These are phyloP conservation scores for Kwoniella bestiolae DNA, from an alignment of 768 basidiomycete species.

Conservation along the genomic window DNA sequence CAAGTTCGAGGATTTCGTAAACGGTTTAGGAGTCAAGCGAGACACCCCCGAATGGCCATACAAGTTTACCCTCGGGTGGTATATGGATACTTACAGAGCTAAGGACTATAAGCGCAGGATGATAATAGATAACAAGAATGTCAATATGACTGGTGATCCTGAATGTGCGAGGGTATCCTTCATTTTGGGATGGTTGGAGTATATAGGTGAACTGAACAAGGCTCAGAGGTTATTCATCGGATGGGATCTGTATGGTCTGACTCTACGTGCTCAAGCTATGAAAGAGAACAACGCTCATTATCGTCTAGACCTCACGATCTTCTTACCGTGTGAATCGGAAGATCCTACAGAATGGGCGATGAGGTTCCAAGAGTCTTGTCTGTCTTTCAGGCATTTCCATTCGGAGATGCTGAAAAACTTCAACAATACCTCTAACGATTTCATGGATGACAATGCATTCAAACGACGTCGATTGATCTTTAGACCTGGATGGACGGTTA, in stretches of 20 bases:
- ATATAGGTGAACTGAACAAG: conserved; percentile 14
- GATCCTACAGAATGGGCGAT: conserved; percentile 17
- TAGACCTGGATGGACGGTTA: conserved; percentile 24
- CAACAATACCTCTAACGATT: conserved; percentile 6
- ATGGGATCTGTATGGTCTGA: conserved; percentile 21
- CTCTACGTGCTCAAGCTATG: conserved; percentile 17
- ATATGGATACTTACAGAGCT: conserved; percentile 13
- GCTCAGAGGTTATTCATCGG: conserved; percentile 18
- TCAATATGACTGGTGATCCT: conserved; percentile 9
- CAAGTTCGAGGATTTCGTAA: conserved; percentile 1
- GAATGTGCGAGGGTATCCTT: background rate
- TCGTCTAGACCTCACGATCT: conserved; percentile 26
- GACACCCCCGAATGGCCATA: conserved; percentile 9
- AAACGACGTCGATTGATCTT: conserved; percentile 23
- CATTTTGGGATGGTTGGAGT: conserved; percentile 23
- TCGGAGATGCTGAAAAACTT: background rate
- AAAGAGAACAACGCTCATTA: conserved; percentile 10
- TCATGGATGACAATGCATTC: conserved; percentile 4
- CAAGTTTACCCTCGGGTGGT: conserved; percentile 17
- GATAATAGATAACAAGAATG: conserved; percentile 1
- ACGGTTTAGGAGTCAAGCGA: background rate
- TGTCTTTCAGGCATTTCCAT: conserved; percentile 12
- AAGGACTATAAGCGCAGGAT: background rate
- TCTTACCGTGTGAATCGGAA: conserved; percentile 17
- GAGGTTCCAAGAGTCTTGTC: background rate